Evolutionary conservation across 768 basidiomycete genomes (phyloP).

Genomic region (Asterophora lycoperdoides): DNA sequence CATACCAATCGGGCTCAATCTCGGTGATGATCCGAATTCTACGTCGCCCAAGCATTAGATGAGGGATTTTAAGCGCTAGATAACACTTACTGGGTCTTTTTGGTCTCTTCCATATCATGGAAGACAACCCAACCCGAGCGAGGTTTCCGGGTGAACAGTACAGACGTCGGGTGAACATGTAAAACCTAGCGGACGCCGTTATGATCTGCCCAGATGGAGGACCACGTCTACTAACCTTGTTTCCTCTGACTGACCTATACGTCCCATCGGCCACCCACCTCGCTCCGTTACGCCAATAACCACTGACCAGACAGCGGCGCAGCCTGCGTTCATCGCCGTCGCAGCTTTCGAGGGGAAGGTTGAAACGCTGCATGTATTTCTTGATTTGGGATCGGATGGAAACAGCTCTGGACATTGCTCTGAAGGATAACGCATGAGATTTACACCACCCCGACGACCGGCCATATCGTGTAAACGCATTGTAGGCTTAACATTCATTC

Average conservation of each 20-base stretch:
- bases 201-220: neutral
- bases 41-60: constrained; percentile 12
- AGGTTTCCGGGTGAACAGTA: constrained; percentile 90
- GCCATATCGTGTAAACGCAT: constrained; percentile 83
- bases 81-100: constrained; percentile 75
- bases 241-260: constrained; percentile 83
- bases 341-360: constrained; percentile 78
- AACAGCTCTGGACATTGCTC: constrained; percentile 89
- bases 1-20: constrained; percentile 90
- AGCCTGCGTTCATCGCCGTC: constrained; percentile 82
- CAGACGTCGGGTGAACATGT: constrained; percentile 90
- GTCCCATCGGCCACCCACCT: constrained; percentile 91
- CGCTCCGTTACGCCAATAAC: constrained; percentile 93
- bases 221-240: constrained; percentile 50
- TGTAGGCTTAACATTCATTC: constrained; percentile 62
- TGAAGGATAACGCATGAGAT: constrained; percentile 86
- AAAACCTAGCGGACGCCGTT: constrained; percentile 49
- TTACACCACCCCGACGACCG: constrained; percentile 92
- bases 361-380: constrained; percentile 92
- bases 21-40: constrained; percentile 93
- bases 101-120: constrained; percentile 96
- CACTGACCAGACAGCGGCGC: constrained; percentile 84
- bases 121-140: constrained; percentile 91
- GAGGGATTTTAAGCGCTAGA: neutral
- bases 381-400: constrained; percentile 93